Conservation (phyloP, 179 eudicot genomes). For the Vitellaria paradoxa region DNA sequence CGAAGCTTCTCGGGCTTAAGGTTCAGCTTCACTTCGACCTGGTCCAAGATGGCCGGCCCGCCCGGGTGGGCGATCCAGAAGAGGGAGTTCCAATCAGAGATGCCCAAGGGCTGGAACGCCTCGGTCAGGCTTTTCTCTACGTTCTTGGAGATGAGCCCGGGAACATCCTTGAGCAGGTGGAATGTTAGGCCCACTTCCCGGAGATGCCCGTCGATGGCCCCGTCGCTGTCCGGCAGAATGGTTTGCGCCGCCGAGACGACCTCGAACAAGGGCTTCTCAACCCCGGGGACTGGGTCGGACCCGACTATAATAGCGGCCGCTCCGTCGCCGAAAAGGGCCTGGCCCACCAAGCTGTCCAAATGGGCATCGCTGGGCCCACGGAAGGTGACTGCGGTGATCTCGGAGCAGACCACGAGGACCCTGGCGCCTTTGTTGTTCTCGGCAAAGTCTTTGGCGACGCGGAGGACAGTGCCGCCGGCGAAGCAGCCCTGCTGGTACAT, state of each 20-base stretch:
- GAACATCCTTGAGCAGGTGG: constrained; percentile 13
- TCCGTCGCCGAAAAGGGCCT: constrained; percentile 20
- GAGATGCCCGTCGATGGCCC: neutral
- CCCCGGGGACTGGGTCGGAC: neutral
- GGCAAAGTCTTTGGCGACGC: too few species aligned
- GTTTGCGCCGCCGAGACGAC: constrained; percentile 19
- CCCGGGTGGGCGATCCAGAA: constrained; percentile 14
- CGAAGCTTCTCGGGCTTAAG: constrained; percentile 17
- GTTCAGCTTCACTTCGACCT: constrained; percentile 12
- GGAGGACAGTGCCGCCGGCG: too few species aligned
- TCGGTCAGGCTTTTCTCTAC: constrained; percentile 14
- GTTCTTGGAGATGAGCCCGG: constrained; percentile 11
- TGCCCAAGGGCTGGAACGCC: constrained; percentile 16
- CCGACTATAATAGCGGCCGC: constrained; percentile 22
- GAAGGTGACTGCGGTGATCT: neutral
- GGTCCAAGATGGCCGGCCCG: constrained; percentile 21
- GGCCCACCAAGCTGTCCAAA: constrained; percentile 13
- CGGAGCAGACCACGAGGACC: too few species aligned
- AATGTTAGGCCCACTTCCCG: constrained; percentile 7
- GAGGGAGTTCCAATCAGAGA: constrained; percentile 23
- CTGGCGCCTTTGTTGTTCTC: too few species aligned
- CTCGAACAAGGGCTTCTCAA: constrained; percentile 18
- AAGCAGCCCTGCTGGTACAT: constrained; percentile 34
- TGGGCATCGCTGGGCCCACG: constrained; percentile 7
- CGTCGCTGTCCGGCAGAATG: constrained; percentile 13